phyloP scores from a whole-genome alignment of 768 basidiomycete genomes.

The Lentinula boryana region DNA sequence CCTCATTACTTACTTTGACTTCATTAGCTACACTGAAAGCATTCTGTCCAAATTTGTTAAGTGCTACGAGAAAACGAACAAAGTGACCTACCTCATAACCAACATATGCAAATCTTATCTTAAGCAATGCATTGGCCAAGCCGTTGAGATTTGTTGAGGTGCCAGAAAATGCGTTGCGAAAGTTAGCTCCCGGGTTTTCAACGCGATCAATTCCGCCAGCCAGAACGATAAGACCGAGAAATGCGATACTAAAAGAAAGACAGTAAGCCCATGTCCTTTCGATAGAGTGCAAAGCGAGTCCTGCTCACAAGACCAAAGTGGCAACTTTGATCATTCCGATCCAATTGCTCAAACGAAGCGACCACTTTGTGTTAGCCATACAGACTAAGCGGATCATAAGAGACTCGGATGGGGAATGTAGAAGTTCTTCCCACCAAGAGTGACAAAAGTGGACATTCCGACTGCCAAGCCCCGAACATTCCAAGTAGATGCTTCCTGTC shows the following conservation, averaged over 20 bases:
- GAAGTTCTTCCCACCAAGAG: conserved; percentile 18
- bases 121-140: conserved; percentile 4
- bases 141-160: conserved; percentile 19
- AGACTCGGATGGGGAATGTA: not conserved
- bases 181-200: conserved; percentile 51
- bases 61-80: conserved; percentile 15
- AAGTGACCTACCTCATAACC: conserved; percentile 28
- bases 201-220: conserved; percentile 46
- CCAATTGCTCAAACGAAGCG: conserved; percentile 27
- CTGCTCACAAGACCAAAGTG: conserved; percentile 24
- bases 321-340: conserved; percentile 27
- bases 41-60: conserved; percentile 18
- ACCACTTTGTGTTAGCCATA: conserved; percentile 28
- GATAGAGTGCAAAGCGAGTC: not conserved
- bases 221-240: conserved; percentile 57
- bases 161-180: conserved; percentile 50
- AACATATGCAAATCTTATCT: conserved; percentile 24
- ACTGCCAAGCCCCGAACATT: conserved; percentile 28
- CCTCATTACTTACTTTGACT: not conserved
- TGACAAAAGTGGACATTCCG: conserved; percentile 24
- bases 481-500: conserved; percentile 23
- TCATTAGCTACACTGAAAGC: conserved; percentile 43
- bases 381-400: conserved; percentile 18
- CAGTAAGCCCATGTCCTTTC: not conserved
- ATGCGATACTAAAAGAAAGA: conserved; percentile 29